Base-by-base conservation (phyloP, 805 yeast genomes). In the Vanderwaltozyma tropicalis region DNA sequence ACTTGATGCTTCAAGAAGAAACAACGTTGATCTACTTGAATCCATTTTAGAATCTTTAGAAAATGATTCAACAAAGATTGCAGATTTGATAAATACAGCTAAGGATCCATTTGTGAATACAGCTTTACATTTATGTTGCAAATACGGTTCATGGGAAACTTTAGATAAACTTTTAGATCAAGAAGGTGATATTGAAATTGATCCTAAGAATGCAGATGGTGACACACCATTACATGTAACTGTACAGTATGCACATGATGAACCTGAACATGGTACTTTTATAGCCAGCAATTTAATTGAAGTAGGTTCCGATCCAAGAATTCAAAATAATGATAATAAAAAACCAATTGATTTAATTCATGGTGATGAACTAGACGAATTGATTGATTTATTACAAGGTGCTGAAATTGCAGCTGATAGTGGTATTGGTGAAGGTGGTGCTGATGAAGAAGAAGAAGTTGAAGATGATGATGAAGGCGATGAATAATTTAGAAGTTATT, bases 161-260 rank as follows among this genome's bases (percentile, higher is more conserved):
- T 66, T 92, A 53, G 96, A 89, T 55, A 62, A 71, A 35, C 64
- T 89, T 15, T 67, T 89, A 42, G 96, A 89, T 57, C 78, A 80
- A 38, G 94, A 84, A 42, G 61, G 59, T 21, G 95, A 92, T 2
- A 87, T 88, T 15, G 95, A 88, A 47, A 78, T 88, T 22, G 95
- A 92, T 57, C 92, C 95, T 12, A 55, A 61, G 29, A 82, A 82
- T 57, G 41, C 71, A 21, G 80, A 80, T 37, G 88, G 87, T 28
- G 88, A 84, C 46, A 85, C 96, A 1, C 96, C 98, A 12, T 69
- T 92, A 45, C 97, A 89, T 60, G 63, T 73, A 43, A 94, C 95
- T 5, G 95, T 80, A 11, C 72, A 72, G 43, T 89, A 82, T 57
- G 69, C 88, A 12, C 66, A 67, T 32, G 78, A 76, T 19, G 95